Evolutionary conservation across 768 basidiomycete genomes (phyloP), one percentile per base, ranked within the genome.

Genomic region (Leccinum imitatum): DNA sequence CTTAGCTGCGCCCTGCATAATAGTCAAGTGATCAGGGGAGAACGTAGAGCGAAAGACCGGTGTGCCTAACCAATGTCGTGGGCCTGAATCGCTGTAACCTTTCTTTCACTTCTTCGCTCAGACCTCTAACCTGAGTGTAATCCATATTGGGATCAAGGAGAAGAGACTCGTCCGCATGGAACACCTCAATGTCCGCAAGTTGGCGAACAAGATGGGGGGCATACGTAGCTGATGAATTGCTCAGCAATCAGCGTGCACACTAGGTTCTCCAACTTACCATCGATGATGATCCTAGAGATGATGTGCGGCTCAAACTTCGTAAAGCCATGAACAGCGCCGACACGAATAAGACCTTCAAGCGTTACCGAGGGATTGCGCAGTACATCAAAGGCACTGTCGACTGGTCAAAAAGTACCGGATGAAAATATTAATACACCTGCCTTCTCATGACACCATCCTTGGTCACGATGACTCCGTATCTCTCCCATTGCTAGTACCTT

Each of bases 1-100:
- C 72, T 93, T 94, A 15, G 90, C 94, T 4, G 90, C 89, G n/a
- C 93, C 93, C 93, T 94, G n/a, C 31, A 56, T 5, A 3, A 51
- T 53, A 2, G 27, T 33, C 35, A 11, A 60, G 48, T 23, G 13
- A 59, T 59, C 55, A 51, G 58, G 35, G 13, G 7, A 50, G 8
- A 30, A 35, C 0, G n/a, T 46, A 35, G 27, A 48, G 19, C 0
- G 15, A 5, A 4, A 3, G 14, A 33, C 2, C 19, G 55, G 3
- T 71, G 79, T 27, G 64, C 65, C 48, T 59, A 15, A 87, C 91
- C 57, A 95, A 82, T 10, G 85, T 93, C 15, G 80, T 79, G 0
- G 94, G 94, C 53, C 82, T 75, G 2, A 88, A 81, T 4, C 67
- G 74, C 48, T 73, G 77, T 35, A 96, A 73, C 46, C 85, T 78